These are phyloP conservation scores for Boletus fagicola DNA, from an alignment of 768 basidiomycete genomes.

Conservation along the genomic window DNA sequence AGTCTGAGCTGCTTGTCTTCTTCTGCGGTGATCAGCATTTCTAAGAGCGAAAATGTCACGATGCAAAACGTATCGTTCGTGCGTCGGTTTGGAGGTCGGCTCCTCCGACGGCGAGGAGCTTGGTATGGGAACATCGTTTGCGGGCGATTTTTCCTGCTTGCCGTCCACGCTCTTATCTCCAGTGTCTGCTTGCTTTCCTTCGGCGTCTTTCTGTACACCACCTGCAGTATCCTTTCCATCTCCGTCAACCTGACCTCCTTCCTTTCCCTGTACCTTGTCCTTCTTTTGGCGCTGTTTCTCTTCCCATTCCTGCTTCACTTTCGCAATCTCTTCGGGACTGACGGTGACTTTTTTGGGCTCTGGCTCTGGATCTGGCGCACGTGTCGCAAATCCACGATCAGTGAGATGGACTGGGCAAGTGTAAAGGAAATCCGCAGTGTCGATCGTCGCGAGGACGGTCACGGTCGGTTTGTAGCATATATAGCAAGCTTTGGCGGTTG, in stretches of 20 bases:
- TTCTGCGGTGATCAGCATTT: conserved; percentile 68
- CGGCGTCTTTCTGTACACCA: conserved; percentile 25
- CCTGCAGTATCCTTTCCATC: conserved; percentile 25
- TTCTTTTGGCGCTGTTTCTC: conserved; percentile 62
- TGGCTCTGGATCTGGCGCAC: conserved; percentile 44
- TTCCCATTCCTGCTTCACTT: conserved; percentile 78
- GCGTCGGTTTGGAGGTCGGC: conserved; percentile 44
- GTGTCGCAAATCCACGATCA: conserved; percentile 73
- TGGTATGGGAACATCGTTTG: conserved; percentile 17
- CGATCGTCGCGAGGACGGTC: conserved; percentile 80
- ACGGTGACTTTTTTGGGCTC: conserved; percentile 34
- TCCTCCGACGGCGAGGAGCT: conserved; percentile 33
- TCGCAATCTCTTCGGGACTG: conserved; percentile 71
- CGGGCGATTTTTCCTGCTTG: conserved; percentile 18
- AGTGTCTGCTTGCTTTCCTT: conserved; percentile 36
- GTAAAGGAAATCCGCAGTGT: conserved; percentile 85
- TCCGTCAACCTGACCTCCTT: conserved; percentile 32
- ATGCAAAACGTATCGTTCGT: conserved; percentile 80
- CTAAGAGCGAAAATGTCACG: conserved; percentile 82
- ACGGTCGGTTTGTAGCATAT: conserved; percentile 78
- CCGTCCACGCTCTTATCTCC: conserved; percentile 29
- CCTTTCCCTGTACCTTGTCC: conserved; percentile 51
- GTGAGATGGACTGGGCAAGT: conserved; percentile 77
- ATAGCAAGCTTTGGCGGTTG: conserved; percentile 74
- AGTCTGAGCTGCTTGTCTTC: conserved; percentile 61